Evolutionary conservation across 139 green algal species (phyloP), one percentile per base, ranked within the genome.

Genomic region (Tetradesmus obliquus): DNA sequence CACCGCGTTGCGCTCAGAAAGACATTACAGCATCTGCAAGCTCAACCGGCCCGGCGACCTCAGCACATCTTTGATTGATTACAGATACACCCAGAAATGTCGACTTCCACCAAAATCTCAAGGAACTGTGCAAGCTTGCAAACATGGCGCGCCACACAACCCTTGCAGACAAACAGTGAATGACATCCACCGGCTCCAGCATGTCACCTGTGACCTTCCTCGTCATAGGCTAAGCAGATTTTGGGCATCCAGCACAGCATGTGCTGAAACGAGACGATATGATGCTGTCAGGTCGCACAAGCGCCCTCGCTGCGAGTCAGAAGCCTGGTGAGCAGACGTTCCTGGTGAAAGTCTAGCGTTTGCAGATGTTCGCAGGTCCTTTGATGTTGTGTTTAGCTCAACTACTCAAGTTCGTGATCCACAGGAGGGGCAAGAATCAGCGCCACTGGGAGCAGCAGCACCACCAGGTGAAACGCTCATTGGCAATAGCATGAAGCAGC

Each of bases 381-480:
- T 71, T 4, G 60, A 4, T 71, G 57, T 71, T 71, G 32, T 71
- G 19, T 4, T 22, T 4, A 3, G 60, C 60, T 71, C 7, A 13
- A 19, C 8, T 71, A 22, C 2, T 19, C 2, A 71, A 4, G 2
- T 71, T 24, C 17, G 17, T 10, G 3, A 19, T 19, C 2, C n/a
- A 76, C 66, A 76, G 66, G 66, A 19, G n/a, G 17, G 66, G 17
- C 66, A n/a, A 76, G 66, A 3, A n/a, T 24, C 15, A 24, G 66
- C 66, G 66, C 66, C 66, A 76, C 17, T n/a, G 62, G 66, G 15
- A 24, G 66, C 66, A 76, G 66, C 66, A 76, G 66, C 66, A 76
- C 15, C 66, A 76, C 66, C 66, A 76, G 66, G 66, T 76, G 66
- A 76, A 76, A 76, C 66, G 66, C 66, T 76, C 66, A 76, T 76